phyloP scores from a whole-genome alignment of 768 basidiomycete genomes.

The Fibroporia radiculosa region DNA sequence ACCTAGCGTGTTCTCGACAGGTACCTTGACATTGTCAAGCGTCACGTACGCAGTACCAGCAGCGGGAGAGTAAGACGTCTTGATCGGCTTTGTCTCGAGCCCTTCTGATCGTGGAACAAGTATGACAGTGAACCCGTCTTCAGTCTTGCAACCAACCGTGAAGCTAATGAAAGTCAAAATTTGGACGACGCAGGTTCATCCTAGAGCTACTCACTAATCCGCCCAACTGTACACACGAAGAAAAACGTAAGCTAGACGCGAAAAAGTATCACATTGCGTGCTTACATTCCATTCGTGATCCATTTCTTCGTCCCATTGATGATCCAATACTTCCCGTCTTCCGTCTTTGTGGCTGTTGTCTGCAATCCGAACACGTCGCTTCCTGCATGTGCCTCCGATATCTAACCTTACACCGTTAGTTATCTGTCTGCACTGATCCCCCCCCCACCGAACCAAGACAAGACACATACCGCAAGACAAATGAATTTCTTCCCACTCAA shows the following conservation, averaged over 20 bases:
- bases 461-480: slow-evolving; percentile 47
- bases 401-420: slow-evolving; percentile 18
- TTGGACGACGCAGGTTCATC: neutral
- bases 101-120: slow-evolving; percentile 80
- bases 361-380: slow-evolving; percentile 79
- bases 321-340: slow-evolving; percentile 79
- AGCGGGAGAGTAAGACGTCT: slow-evolving; percentile 78
- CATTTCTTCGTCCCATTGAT: slow-evolving; percentile 86
- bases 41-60: slow-evolving; percentile 83
- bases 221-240: slow-evolving; percentile 19
- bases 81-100: slow-evolving; percentile 77
- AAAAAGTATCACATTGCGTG: neutral
- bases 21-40: slow-evolving; percentile 80
- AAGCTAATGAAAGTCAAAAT: slow-evolving; percentile 30
- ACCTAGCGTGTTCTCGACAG: slow-evolving; percentile 81
- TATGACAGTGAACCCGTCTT: slow-evolving; percentile 71
- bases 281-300: slow-evolving; percentile 70
- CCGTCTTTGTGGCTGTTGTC: slow-evolving; percentile 72
- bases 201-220: slow-evolving; percentile 28
- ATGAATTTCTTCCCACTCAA: slow-evolving; percentile 77
- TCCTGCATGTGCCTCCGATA: slow-evolving; percentile 84
- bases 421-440: neutral
- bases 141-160: slow-evolving; percentile 70
- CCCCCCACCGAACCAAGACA: neutral
- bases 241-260: neutral